Conservation (phyloP, 805 yeast genomes). For the Hermanozyma aechmeae region DNA sequence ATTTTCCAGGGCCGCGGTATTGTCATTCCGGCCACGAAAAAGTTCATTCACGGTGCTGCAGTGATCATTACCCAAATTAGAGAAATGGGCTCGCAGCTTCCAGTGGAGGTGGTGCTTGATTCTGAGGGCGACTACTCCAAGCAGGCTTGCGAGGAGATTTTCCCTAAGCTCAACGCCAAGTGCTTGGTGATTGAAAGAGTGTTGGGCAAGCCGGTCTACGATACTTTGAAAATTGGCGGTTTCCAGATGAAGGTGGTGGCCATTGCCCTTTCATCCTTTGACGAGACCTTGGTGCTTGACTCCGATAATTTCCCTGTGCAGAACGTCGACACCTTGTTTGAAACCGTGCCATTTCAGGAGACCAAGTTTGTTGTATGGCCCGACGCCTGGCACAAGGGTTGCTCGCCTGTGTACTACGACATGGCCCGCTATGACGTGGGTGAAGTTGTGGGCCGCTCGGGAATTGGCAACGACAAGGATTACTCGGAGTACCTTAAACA, state of each 20-base stretch:
- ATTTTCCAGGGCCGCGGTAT: conserved; percentile 24
- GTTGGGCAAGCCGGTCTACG: conserved; percentile 41
- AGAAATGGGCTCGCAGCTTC: conserved; percentile 32
- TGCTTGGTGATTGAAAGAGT: conserved; percentile 47
- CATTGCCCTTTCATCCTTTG: conserved; percentile 36
- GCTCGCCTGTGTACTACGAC: conserved; percentile 14
- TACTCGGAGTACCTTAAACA: conserved; percentile 13
- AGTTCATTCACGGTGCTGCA: conserved; percentile 18
- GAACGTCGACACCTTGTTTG: conserved; percentile 27
- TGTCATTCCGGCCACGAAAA: conserved; percentile 22
- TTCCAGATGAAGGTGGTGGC: conserved; percentile 36
- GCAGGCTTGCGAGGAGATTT: conserved; percentile 46
- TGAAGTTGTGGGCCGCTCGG: conserved; percentile 1
- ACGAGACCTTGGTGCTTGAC: conserved; percentile 35
- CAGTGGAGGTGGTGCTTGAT: conserved; percentile 37
- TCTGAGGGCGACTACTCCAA: conserved; percentile 25
- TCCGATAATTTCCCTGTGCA: conserved; percentile 38
- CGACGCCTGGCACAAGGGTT: conserved; percentile 15
- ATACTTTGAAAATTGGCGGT: conserved; percentile 14
- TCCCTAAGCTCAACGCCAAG: conserved; percentile 54
- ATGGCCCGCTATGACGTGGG: conserved; percentile 9
- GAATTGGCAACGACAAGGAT: conserved; percentile 14
- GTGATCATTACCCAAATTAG: conserved; percentile 23
- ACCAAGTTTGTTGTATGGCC: conserved; percentile 14
- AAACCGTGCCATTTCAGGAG: conserved; percentile 9